A percentile compares a stretch with the other conserved stretches of the same genome.
These are phyloP conservation scores for Salix suchowensis DNA, from an alignment of 345 rosid genomes.

Conservation along the genomic window DNA sequence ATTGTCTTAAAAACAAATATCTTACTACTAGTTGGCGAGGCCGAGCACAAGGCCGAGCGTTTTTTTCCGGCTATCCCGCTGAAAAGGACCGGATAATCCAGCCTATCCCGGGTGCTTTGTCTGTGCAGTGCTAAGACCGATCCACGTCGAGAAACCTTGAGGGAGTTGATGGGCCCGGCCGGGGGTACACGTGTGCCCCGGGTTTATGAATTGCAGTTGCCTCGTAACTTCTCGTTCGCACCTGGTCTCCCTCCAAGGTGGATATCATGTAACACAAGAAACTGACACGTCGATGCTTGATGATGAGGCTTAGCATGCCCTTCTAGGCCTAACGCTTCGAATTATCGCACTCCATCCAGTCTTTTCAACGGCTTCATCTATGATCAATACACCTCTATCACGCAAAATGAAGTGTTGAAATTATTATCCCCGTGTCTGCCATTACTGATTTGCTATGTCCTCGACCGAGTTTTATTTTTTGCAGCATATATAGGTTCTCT, in stretches of 20 bases:
- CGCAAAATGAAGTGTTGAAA: constrained; percentile 10
- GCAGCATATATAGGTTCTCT: background rate
- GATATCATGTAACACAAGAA: background rate
- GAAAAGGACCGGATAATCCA: too few relatives aligned
- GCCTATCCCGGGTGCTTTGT: too few relatives aligned
- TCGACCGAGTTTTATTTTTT: background rate
- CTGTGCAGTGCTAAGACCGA: too few relatives aligned
- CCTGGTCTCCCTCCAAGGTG: background rate
- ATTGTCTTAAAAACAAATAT: too few relatives aligned
- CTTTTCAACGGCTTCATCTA: constrained; percentile 6
- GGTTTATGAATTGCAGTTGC: background rate
- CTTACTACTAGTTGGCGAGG: too few relatives aligned
- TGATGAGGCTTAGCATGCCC: background rate
- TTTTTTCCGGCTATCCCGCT: too few relatives aligned
- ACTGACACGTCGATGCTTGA: background rate
- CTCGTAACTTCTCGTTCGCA: background rate
- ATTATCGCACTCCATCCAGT: background rate
- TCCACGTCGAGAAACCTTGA: too few relatives aligned
- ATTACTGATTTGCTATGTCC: background rate
- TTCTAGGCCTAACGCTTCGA: too few relatives aligned
- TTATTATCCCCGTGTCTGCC: constrained; percentile 18
- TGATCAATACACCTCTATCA: constrained; percentile 4
- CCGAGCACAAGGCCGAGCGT: too few relatives aligned
- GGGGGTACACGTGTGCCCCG: too few relatives aligned
- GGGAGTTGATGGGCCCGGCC: too few relatives aligned